These are phyloP conservation scores for Colletotrichum spaethianum DNA, from an alignment of 2,329 filamentous ascomycete genomes.

Conservation along the genomic window DNA sequence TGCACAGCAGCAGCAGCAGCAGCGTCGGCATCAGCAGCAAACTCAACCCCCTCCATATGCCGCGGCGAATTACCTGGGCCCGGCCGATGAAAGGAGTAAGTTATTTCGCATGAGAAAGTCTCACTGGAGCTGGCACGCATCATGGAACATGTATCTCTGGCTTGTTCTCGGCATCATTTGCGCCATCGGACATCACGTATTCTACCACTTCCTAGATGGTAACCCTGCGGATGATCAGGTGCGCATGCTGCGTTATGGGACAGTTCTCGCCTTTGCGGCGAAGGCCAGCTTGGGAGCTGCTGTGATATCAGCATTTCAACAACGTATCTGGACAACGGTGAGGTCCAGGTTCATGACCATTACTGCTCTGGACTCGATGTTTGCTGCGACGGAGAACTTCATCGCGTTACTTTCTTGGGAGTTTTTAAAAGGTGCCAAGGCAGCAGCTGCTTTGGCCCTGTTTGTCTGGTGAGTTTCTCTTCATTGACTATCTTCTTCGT, in stretches of 20 bases:
- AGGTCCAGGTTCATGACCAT: slow-evolving; percentile 41
- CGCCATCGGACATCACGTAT: slow-evolving; percentile 53
- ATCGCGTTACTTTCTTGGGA: slow-evolving; percentile 48
- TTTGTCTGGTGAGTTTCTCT: slow-evolving; percentile 49
- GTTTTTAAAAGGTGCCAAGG: slow-evolving; percentile 49
- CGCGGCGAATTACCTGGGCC: slow-evolving; percentile 1
- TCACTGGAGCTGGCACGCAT: slow-evolving; percentile 50
- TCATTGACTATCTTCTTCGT: not conserved
- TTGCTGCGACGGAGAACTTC: slow-evolving; percentile 51
- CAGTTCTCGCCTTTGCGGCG: slow-evolving; percentile 52
- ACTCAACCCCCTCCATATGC: slow-evolving; percentile 17
- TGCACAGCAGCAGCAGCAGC: slow-evolving; percentile 2
- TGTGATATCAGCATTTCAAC: slow-evolving; percentile 47
- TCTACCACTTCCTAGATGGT: slow-evolving; percentile 51
- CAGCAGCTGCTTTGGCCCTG: slow-evolving; percentile 51
- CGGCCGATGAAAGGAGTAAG: not conserved
- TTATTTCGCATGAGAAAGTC: slow-evolving; percentile 6
- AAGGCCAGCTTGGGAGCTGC: slow-evolving; percentile 54
- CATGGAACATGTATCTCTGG: slow-evolving; percentile 53
- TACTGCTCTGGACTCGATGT: slow-evolving; percentile 48
- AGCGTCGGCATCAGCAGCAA: not conserved
- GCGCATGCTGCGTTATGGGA: slow-evolving; percentile 53
- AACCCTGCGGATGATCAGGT: slow-evolving; percentile 50
- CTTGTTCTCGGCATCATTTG: slow-evolving; percentile 50
- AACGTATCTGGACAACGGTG: slow-evolving; percentile 44